Conservation (phyloP, 805 yeast genomes). For the Wickerhamiella alocasiicola region DNA sequence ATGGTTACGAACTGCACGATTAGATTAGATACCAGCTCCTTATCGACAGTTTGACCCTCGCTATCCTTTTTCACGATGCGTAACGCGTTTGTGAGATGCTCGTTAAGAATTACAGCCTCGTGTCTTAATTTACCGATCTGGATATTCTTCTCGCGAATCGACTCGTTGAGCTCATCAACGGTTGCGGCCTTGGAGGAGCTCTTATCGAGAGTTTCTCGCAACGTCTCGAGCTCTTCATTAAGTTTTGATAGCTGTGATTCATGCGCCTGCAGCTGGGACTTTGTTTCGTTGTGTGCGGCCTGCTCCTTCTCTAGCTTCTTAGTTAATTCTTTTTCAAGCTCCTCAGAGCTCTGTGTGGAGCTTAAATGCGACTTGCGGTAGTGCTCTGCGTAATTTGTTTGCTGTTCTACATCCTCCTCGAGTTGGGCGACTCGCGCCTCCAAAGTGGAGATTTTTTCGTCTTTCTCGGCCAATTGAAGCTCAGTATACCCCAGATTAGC, state of each 20-base stretch:
- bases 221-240: slow-evolving; percentile 3
- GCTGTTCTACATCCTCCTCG: slow-evolving; percentile 25
- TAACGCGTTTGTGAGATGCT: slow-evolving; percentile 87
- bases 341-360: not conserved
- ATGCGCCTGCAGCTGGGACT: slow-evolving; percentile 1
- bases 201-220: slow-evolving; percentile 19
- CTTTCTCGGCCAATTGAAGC: slow-evolving; percentile 26
- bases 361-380: slow-evolving; percentile 10
- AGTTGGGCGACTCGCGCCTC: slow-evolving; percentile 22
- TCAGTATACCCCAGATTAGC: slow-evolving; percentile 13
- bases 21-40: slow-evolving; percentile 77
- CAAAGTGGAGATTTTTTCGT: slow-evolving; percentile 14
- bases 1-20: slow-evolving; percentile 72
- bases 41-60: slow-evolving; percentile 67
- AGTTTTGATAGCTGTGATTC: slow-evolving; percentile 17
- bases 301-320: slow-evolving; percentile 9
- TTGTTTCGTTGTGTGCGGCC: slow-evolving; percentile 2
- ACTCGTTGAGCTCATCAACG: slow-evolving; percentile 33
- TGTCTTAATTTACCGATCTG: slow-evolving; percentile 84
- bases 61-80: slow-evolving; percentile 69
- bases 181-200: slow-evolving; percentile 15
- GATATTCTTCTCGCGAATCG: slow-evolving; percentile 55
- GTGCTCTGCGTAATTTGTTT: slow-evolving; percentile 21
- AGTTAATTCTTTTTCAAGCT: slow-evolving; percentile 14
- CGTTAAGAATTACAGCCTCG: slow-evolving; percentile 86